Evolutionary conservation across 148 eudicot species (phyloP).

Genomic region (Chenopodium suecicum): DNA sequence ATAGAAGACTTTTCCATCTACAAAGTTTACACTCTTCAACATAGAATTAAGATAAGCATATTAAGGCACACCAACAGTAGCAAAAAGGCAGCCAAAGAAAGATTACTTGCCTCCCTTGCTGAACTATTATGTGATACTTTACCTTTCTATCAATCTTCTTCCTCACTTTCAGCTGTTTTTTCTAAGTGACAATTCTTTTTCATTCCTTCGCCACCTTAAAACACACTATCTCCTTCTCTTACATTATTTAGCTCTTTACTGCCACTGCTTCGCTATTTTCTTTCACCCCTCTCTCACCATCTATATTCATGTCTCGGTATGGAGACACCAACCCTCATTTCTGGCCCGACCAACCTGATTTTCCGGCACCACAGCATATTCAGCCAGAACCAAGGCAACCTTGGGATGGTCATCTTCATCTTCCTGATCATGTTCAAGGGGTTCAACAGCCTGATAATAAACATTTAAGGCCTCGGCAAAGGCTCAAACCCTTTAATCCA

Average conservation of each 20-base stretch:
- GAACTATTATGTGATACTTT: constrained; percentile 56
- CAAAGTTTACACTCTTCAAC: neutral
- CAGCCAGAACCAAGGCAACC: constrained; percentile 29
- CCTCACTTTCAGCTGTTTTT: constrained; percentile 18
- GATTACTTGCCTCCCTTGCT: constrained; percentile 66
- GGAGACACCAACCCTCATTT: constrained; percentile 71
- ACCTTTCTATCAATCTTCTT: constrained; percentile 44
- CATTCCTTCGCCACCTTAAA: constrained; percentile 19
- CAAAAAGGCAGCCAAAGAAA: constrained; percentile 26
- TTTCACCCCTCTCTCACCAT: neutral
- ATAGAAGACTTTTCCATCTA: constrained; percentile 24
- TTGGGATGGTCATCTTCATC: constrained; percentile 24
- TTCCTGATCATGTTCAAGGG: constrained; percentile 26
- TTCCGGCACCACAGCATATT: constrained; percentile 14
- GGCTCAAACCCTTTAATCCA: constrained; percentile 4
- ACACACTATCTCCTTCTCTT: constrained; percentile 5
- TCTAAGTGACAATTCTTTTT: constrained; percentile 23
- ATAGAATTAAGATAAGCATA: neutral
- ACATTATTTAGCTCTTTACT: neutral
- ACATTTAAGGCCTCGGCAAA: constrained; percentile 23
- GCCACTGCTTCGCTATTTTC: neutral
- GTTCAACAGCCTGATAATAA: constrained; percentile 25
- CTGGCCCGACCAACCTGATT: constrained; percentile 20
- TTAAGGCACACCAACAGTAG: constrained; percentile 34
- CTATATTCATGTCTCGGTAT: constrained; percentile 40